phyloP scores from a whole-genome alignment of 129 eudicot species.

The Pittosporum tobira region DNA sequence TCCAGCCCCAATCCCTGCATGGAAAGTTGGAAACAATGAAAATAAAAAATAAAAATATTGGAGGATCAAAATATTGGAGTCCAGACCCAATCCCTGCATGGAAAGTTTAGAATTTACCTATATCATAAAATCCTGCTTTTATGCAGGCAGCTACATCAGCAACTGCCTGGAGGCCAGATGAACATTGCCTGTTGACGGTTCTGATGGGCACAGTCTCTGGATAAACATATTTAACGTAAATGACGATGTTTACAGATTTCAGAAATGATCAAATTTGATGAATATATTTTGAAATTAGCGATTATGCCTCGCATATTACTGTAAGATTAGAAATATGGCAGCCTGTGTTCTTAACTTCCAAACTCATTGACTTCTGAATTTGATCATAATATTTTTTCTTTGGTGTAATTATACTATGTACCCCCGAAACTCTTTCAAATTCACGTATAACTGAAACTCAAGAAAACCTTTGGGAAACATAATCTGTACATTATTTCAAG shows the following conservation, averaged over 20 bases:
- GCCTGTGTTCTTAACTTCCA: not conserved
- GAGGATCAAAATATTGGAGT: not conserved
- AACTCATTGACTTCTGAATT: not conserved
- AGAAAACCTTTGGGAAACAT: not conserved
- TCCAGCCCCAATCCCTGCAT: constrained; percentile 60
- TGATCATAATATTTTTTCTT: not conserved
- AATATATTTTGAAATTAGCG: too few relatives aligned
- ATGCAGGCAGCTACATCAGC: constrained; percentile 84
- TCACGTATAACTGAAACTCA: not conserved
- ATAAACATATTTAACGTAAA: not conserved
- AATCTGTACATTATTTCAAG: not conserved
- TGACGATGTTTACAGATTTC: too few relatives aligned
- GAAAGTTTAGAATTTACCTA: constrained; percentile 34
- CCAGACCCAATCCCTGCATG: too few relatives aligned
- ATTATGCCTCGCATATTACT: not conserved
- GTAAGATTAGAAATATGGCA: not conserved
- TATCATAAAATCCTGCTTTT: constrained; percentile 81
- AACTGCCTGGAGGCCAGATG: constrained; percentile 90
- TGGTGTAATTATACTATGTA: not conserved
- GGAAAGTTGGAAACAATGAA: too few relatives aligned
- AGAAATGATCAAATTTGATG: too few relatives aligned
- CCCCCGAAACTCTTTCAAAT: not conserved
- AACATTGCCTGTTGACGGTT: constrained; percentile 91
- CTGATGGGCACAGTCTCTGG: constrained; percentile 73
- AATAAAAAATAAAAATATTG: not conserved